Percentiles rank a stretch among this genome's conserved stretches.
Conservation (phyloP, 345 rosid species). For the Kandelia obovata region DNA sequence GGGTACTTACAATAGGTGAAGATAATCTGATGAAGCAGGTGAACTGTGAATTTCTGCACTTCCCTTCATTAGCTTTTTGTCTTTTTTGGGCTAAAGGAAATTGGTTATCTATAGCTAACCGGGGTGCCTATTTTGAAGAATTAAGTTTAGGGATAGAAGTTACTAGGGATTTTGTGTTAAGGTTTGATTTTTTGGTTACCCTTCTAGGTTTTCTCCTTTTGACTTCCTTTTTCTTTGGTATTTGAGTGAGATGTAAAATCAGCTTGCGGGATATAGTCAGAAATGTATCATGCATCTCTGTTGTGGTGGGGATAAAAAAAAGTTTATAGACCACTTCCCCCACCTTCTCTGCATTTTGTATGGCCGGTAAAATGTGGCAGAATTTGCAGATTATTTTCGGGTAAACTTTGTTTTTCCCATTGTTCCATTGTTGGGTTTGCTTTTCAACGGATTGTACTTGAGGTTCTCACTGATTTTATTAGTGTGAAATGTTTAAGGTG, state of each 20-base stretch:
- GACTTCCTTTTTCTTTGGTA: slow-evolving; percentile 28
- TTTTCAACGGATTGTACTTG: slow-evolving; percentile 43
- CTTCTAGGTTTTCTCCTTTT: slow-evolving; percentile 27
- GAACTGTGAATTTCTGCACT: slow-evolving; percentile 42
- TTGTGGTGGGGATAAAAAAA: slow-evolving; percentile 60
- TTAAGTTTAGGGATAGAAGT: slow-evolving; percentile 42
- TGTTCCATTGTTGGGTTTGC: slow-evolving; percentile 30
- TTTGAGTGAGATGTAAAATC: slow-evolving; percentile 76
- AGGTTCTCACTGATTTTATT: slow-evolving; percentile 44
- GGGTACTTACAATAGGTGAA: slow-evolving; percentile 33
- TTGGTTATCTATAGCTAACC: slow-evolving; percentile 59
- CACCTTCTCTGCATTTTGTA: slow-evolving; percentile 23
- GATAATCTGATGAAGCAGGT: slow-evolving; percentile 48
- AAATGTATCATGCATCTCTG: slow-evolving; percentile 69
- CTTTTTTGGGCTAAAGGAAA: slow-evolving; percentile 29
- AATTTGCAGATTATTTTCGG: slow-evolving; percentile 40
- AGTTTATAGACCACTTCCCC: slow-evolving; percentile 21
- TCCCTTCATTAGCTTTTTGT: slow-evolving; percentile 33
- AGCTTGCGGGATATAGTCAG: slow-evolving; percentile 56
- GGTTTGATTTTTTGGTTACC: slow-evolving; percentile 56
- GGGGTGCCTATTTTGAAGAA: slow-evolving; percentile 48
- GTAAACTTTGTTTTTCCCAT: slow-evolving; percentile 34
- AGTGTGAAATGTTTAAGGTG: slow-evolving; percentile 40
- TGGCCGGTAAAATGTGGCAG: slow-evolving; percentile 32
- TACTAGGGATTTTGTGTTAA: slow-evolving; percentile 52